Conservation (phyloP, 176 grass and related monocot species). For the Juncus effusus region DNA sequence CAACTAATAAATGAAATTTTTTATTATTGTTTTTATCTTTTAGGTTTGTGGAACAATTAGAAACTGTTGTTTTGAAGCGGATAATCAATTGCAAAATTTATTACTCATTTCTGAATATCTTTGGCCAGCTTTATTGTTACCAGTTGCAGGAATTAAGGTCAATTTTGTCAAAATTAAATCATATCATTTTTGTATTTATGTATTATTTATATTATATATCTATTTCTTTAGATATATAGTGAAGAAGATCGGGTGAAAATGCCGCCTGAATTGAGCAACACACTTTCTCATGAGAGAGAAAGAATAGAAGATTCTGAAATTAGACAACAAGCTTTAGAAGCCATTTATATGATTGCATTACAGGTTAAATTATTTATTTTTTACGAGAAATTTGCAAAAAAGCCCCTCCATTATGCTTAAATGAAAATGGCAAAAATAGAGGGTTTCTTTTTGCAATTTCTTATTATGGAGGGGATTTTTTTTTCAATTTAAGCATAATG, state of each 20-base stretch:
- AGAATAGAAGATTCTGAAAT: constrained; percentile 78
- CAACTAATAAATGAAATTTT: neutral
- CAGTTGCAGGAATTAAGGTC: constrained; percentile 92
- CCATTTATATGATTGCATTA: constrained; percentile 91
- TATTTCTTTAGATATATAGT: constrained; percentile 57
- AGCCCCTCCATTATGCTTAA: neutral
- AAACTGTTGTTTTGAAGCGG: constrained; percentile 98
- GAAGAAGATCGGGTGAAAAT: constrained; percentile 83
- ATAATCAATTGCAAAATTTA: constrained; percentile 80
- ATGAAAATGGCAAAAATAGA: no score
- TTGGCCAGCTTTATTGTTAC: constrained; percentile 86
- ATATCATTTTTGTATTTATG: no score
- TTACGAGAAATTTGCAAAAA: no score
- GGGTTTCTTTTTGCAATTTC: neutral
- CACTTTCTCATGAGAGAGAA: constrained; percentile 88
- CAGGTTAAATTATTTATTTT: constrained; percentile 39
- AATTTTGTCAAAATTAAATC: neutral
- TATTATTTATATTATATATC: no score
- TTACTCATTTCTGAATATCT: constrained; percentile 86
- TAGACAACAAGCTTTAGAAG: constrained; percentile 72
- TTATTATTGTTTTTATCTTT: constrained; percentile 6
- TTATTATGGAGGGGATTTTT: constrained; percentile 1
- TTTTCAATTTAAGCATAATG: neutral
- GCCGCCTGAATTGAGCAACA: constrained; percentile 73
- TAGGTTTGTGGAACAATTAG: constrained; percentile 84